Evolutionary conservation across 169 alveolate species (phyloP).

Genomic region (Plasmodium reichenowi): DNA sequence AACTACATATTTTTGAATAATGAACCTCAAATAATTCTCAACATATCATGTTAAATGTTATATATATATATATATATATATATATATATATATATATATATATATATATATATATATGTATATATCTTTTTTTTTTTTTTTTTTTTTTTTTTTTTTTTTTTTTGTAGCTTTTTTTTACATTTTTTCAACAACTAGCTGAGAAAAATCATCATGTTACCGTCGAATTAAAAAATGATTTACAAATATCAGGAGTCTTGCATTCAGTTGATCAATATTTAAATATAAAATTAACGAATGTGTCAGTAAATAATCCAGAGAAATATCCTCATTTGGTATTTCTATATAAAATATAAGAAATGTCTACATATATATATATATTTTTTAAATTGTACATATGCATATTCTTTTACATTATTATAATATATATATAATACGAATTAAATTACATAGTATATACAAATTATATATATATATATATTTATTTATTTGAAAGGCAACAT

Average conservation of each 20-base stretch:
- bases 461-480: background rate
- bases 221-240: slow-evolving; percentile 95
- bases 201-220: slow-evolving; percentile 92
- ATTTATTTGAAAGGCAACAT: background rate
- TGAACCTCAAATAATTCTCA: too few species aligned
- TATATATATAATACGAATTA: background rate
- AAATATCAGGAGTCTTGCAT: slow-evolving; percentile 93
- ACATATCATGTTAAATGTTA: too few species aligned
- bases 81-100: too few species aligned
- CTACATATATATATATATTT: slow-evolving; percentile 2
- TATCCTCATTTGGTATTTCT: slow-evolving; percentile 91
- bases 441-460: background rate
- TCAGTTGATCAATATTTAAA: slow-evolving; percentile 95
- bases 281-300: slow-evolving; percentile 91
- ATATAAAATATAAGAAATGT: background rate
- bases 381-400: background rate
- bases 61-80: too few species aligned
- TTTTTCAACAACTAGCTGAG: slow-evolving; percentile 93
- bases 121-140: background rate
- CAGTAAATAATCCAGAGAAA: slow-evolving; percentile 92
- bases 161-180: slow-evolving; percentile 90
- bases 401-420: too few species aligned
- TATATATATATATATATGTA: too few species aligned
- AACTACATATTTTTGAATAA: too few species aligned
- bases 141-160: slow-evolving; percentile 3